Conservation (phyloP, 2,329 filamentous ascomycete species). For the Talaromyces sp. region DNA sequence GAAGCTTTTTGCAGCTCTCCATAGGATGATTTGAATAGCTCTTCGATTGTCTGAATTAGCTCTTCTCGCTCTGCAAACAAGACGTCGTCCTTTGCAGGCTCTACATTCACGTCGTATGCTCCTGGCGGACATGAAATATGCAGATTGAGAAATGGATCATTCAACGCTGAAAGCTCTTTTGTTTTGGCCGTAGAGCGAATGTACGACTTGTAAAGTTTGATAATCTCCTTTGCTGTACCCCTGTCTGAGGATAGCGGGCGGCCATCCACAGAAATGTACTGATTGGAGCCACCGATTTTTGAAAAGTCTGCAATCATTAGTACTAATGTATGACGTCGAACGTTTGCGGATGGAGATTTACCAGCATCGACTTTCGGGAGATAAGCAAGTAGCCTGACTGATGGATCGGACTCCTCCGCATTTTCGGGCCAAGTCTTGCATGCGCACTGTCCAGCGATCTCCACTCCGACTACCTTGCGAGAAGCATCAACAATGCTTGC, state of each 20-base stretch:
- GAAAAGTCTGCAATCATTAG: slow-evolving; percentile 35
- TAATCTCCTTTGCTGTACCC: slow-evolving; percentile 54
- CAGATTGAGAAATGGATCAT: slow-evolving; percentile 56
- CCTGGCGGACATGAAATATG: slow-evolving; percentile 52
- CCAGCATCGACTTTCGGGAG: slow-evolving; percentile 47
- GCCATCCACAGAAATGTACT: slow-evolving; percentile 57
- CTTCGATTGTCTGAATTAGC: slow-evolving; percentile 44
- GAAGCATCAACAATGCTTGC: slow-evolving; percentile 52
- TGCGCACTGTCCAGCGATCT: slow-evolving; percentile 52
- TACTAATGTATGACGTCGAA: background rate
- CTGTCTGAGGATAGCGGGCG: slow-evolving; percentile 52
- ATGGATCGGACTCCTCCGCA: slow-evolving; percentile 21
- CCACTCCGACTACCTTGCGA: slow-evolving; percentile 54
- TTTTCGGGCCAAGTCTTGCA: slow-evolving; percentile 28
- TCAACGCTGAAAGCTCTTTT: slow-evolving; percentile 28
- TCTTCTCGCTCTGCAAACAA: slow-evolving; percentile 51
- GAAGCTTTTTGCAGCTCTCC: slow-evolving; percentile 24
- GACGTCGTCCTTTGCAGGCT: slow-evolving; percentile 62
- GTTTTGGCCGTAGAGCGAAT: slow-evolving; percentile 38
- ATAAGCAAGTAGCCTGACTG: slow-evolving; percentile 47
- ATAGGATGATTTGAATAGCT: slow-evolving; percentile 44
- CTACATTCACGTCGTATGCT: slow-evolving; percentile 61
- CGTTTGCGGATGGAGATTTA: slow-evolving; percentile 19
- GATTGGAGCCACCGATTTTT: slow-evolving; percentile 35
- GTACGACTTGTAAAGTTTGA: slow-evolving; percentile 49